Base-by-base conservation (phyloP, 495 filamentous ascomycete species). In the Hypoxylon fragiforme region DNA sequence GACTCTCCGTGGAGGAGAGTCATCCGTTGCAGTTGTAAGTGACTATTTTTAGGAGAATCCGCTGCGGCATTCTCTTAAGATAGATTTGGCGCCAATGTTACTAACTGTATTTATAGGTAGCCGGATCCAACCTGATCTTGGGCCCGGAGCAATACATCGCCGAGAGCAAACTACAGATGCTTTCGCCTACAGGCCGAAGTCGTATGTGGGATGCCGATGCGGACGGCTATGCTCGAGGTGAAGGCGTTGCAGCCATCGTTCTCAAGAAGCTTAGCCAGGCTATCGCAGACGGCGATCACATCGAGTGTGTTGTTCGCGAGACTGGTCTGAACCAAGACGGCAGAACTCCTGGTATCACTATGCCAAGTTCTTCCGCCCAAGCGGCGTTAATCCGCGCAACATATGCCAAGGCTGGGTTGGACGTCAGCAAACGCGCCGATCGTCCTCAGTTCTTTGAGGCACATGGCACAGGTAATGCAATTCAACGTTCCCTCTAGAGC, bases 191-290 rank as follows among this genome's bases (percentile, higher is more conserved):
- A 0, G 55, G 55, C 22, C 31, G 48, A 7, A 31, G 24, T 8
- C 40, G 41, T 15, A 58, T 52, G 41, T 58, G 48, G 34, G 77
- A 81, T 53, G 66, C 67, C 0, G 24, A 40, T 0, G 83, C 80
- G 0, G 68, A 83, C 62, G 85, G 85, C 1, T 86, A 81, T 64
- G 79, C 57, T 0, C 67, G 83, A 7, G 85, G 69, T 2, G 84
- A 88, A 49, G 83, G 71, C 6, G 49, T 83, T 19, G 71, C 59
- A 24, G 69, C 70, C 1, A 19, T 85, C 1, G 64, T 74, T 7
- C 35, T 87, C 4, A 87, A 85, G 57, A 56, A 53, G 7, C 65
- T 85, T 0, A 41, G 44, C 3, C 70, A 77, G 37, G 84, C 75
- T 1, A 16, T 72, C 7, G 35, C 46, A 7, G 70, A 74, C 51